These are phyloP conservation scores for Alternaria solani DNA, from an alignment of 2,329 filamentous ascomycete species.

Conservation along the genomic window DNA sequence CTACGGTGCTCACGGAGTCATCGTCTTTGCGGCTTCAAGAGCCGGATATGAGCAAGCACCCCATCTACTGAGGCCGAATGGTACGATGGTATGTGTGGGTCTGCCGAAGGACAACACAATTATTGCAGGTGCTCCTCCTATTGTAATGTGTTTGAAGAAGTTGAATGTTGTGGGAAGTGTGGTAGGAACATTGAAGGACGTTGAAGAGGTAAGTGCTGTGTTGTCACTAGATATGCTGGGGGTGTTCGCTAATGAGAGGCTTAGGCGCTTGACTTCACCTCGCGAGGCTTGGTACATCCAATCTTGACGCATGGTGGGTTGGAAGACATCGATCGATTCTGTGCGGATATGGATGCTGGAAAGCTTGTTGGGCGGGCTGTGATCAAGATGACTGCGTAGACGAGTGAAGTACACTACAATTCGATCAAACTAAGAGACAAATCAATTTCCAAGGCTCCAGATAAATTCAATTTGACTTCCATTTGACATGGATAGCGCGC, in stretches of 20 bases:
- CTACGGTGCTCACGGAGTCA: conserved; percentile 81
- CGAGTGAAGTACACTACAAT: not conserved
- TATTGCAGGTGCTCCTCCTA: conserved; percentile 40
- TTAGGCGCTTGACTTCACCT: conserved; percentile 55
- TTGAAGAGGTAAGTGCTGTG: conserved; percentile 40
- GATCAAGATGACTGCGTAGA: conserved; percentile 46
- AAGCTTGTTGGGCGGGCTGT: conserved; percentile 54
- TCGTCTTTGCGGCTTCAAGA: conserved; percentile 72
- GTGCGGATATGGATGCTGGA: conserved; percentile 50
- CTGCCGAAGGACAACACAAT: conserved; percentile 34
- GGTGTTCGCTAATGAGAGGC: not conserved
- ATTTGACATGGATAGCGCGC: not conserved
- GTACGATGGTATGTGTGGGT: conserved; percentile 43
- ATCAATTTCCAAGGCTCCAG: not conserved
- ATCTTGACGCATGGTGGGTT: conserved; percentile 52
- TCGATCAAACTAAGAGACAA: not conserved
- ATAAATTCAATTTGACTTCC: not conserved
- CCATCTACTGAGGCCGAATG: conserved; percentile 34
- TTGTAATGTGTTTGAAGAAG: conserved; percentile 51
- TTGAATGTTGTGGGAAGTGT: conserved; percentile 56
- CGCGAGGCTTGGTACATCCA: conserved; percentile 52
- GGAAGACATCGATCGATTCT: conserved; percentile 52
- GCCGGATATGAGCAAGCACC: conserved; percentile 46
- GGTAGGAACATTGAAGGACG: conserved; percentile 55
- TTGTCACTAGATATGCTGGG: no score